Base-by-base conservation (phyloP, 176 grass and related monocot species). In the Ananas comosus region DNA sequence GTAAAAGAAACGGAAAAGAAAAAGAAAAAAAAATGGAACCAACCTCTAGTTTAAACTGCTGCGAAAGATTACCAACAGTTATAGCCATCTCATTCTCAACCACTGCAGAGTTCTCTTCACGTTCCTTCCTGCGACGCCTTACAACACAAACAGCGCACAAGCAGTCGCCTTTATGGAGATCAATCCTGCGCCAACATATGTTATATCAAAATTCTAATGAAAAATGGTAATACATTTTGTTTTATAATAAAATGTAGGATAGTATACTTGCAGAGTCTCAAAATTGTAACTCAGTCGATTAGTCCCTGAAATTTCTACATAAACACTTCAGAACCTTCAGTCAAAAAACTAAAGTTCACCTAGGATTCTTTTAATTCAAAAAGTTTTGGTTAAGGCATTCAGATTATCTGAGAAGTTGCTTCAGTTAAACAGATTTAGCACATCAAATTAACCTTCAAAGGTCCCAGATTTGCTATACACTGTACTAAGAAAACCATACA, bases 71-170 rank as follows among this genome's bases (percentile, higher is more conserved):
- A 70, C 22, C 53, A 66, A 73, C 81, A 48, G 72, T 68, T 24
- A 50, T 71, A 72, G 74, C 33, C 64, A 67, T 82, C 75, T 85
- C 73, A 66, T 70, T 82, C 52, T 87, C 88, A 76, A 66, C 65
- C 63, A 19, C 66, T 49, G 78, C 68, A 28, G 80, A 67, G 70
- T 72, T 76, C 79, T 91, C 88, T 63, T 85, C 89, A 51, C 71
- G 81, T 85, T 88, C 89, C 74, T 85, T 91, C 73, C 87, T 85
- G 22, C 85, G 85, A 0, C 89, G 76, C 81, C 85, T 88, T 78
- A 91, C 89, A 83, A 82, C 82, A 78, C 89, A 91, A 68, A 91
- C 89, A 75, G 89, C 89, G 72, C 89, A 91, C 47, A 73, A 48
- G 51, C 89, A 91, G 64, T 91, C 89, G 72, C 64, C 75, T 75